Evolutionary conservation across 306 rosid genomes (phyloP).

Genomic region (Lablab purpureus): DNA sequence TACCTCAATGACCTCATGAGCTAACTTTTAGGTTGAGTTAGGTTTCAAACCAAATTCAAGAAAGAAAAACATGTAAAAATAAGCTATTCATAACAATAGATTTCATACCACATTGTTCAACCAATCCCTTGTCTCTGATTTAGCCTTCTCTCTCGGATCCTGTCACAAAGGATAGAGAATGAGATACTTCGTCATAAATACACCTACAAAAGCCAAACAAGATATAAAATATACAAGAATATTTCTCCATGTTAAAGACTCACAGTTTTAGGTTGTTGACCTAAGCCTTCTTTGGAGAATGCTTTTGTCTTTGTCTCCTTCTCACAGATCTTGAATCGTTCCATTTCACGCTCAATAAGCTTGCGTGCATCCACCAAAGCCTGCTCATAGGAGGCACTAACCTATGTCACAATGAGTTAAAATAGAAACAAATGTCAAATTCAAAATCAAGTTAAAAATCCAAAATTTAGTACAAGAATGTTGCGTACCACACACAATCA

Average conservation of each 20-base stretch:
- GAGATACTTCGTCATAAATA: background rate
- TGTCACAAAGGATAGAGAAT: constrained; percentile 43
- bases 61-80: background rate
- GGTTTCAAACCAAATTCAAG: background rate
- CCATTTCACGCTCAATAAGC: constrained; percentile 88
- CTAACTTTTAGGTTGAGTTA: background rate
- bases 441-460: constrained; percentile 36
- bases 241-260: constrained; percentile 41
- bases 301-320: constrained; percentile 94
- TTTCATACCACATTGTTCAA: constrained; percentile 82
- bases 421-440: constrained; percentile 40
- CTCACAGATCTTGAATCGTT: constrained; percentile 84
- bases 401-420: constrained; percentile 65
- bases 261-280: constrained; percentile 91
- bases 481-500: background rate
- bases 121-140: constrained; percentile 93
- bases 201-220: background rate
- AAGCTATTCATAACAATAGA: constrained; percentile 24
- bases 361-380: constrained; percentile 89
- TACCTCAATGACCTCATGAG: background rate
- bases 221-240: background rate
- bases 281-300: constrained; percentile 91
- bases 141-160: constrained; percentile 95
- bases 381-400: constrained; percentile 95
- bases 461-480: background rate